Conservation (phyloP, 495 filamentous ascomycete species). For the Xylaria grammica region DNA sequence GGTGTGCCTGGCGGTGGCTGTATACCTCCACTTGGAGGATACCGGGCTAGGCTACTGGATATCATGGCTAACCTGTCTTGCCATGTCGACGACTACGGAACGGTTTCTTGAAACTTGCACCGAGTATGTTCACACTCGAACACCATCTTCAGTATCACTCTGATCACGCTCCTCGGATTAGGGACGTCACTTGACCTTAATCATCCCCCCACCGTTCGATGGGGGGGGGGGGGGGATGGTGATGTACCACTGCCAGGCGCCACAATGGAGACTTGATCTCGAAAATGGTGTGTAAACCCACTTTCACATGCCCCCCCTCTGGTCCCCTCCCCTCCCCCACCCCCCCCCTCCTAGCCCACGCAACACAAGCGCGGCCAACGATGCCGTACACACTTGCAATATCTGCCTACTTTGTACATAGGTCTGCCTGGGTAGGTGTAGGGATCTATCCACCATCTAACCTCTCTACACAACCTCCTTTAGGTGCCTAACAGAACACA, state of each 20-base stretch:
- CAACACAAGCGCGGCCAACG: not conserved
- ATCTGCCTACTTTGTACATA: too few relatives aligned
- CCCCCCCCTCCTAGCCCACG: too few relatives aligned
- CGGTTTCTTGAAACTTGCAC: not conserved
- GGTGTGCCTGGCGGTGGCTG: not conserved
- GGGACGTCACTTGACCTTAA: constrained; percentile 19
- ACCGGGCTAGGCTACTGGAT: not conserved
- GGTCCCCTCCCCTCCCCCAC: too few relatives aligned
- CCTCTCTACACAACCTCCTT: too few relatives aligned
- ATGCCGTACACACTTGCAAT: not conserved
- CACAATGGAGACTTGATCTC: constrained; percentile 9
- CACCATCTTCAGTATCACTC: constrained; percentile 9
- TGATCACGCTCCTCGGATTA: constrained; percentile 17
- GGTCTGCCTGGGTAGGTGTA: too few relatives aligned
- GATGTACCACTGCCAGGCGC: constrained; percentile 20
- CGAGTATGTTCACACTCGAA: constrained; percentile 4
- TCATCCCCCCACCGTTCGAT: constrained; percentile 13
- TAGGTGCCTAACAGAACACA: too few relatives aligned
- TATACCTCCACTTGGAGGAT: not conserved
- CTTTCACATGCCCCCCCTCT: constrained; percentile 23
- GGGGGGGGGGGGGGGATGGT: constrained; percentile 9
- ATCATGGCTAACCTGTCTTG: constrained; percentile 4
- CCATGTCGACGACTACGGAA: not conserved
- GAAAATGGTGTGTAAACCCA: constrained; percentile 21
- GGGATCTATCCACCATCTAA: too few relatives aligned